These are phyloP conservation scores for Candida sithepensis DNA, from an alignment of 805 yeast genomes.

Conservation along the genomic window DNA sequence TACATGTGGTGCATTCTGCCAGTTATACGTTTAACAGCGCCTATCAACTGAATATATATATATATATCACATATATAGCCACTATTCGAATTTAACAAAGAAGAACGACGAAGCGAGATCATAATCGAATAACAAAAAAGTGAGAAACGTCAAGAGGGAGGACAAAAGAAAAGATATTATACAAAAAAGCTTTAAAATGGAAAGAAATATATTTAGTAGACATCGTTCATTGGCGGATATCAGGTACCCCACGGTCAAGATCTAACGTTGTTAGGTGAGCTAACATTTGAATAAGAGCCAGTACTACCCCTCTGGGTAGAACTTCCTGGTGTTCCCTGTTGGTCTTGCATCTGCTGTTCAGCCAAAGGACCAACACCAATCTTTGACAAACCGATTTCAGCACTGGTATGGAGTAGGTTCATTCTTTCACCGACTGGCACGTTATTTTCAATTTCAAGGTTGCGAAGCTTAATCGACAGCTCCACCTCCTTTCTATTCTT, in stretches of 20 bases:
- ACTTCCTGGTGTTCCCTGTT: constrained; percentile 1
- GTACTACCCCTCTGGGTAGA: neutral
- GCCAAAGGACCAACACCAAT: constrained; percentile 84
- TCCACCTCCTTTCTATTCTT: constrained; percentile 79
- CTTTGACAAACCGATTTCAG: constrained; percentile 69
- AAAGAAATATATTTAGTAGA: neutral
- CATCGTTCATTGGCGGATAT: too few species aligned
- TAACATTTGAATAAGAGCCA: constrained; percentile 1
- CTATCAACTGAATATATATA: too few species aligned
- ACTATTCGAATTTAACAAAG: too few species aligned
- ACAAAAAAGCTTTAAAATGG: neutral
- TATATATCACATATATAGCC: too few species aligned
- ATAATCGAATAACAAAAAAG: too few species aligned
- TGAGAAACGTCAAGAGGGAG: too few species aligned
- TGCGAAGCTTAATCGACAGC: constrained; percentile 55
- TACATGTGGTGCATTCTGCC: neutral
- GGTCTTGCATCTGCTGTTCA: constrained; percentile 20
- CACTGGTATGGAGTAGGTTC: constrained; percentile 64
- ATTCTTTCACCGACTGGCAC: constrained; percentile 36
- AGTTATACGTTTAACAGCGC: too few species aligned
- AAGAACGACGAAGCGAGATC: too few species aligned
- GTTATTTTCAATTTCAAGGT: constrained; percentile 43
- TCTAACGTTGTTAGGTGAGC: constrained; percentile 1
- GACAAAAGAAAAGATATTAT: too few species aligned
- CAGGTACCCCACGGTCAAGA: too few species aligned